These are phyloP conservation scores for Vigna trinervia DNA, from an alignment of 306 rosid genomes.

Conservation along the genomic window DNA sequence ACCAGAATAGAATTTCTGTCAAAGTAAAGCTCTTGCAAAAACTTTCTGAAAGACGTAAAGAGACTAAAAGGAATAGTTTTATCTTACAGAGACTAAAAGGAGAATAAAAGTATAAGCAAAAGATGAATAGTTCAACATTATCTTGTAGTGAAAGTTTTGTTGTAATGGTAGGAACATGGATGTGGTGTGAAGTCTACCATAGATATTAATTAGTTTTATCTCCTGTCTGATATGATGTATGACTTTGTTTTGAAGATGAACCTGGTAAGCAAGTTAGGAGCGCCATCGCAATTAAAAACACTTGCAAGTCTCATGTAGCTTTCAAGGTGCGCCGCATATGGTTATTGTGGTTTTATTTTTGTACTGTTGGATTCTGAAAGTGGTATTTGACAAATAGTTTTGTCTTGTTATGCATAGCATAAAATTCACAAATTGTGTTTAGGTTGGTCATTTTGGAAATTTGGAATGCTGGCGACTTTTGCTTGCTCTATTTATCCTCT, in stretches of 20 bases:
- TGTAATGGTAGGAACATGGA: neutral
- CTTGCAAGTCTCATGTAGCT: slow-evolving; percentile 79
- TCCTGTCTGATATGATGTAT: slow-evolving; percentile 44
- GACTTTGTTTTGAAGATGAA: slow-evolving; percentile 69
- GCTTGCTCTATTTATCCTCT: slow-evolving; percentile 11
- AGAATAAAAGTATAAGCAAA: neutral
- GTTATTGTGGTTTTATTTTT: slow-evolving; percentile 21
- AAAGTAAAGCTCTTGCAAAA: neutral
- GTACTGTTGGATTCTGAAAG: slow-evolving; percentile 1
- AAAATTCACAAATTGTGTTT: slow-evolving; percentile 1
- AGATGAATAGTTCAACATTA: neutral
- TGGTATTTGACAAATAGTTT: slow-evolving; percentile 11
- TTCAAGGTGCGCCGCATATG: slow-evolving; percentile 70
- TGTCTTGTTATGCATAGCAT: neutral
- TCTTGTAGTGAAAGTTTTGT: neutral
- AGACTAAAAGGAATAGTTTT: neutral
- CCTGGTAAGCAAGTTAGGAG: slow-evolving; percentile 93
- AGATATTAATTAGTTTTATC: slow-evolving; percentile 24
- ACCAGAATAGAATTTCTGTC: neutral
- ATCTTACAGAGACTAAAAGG: neutral
- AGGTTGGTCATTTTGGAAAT: slow-evolving; percentile 4
- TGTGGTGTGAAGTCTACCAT: slow-evolving; percentile 6
- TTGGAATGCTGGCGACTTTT: neutral
- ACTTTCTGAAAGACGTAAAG: neutral
- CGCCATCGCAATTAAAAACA: slow-evolving; percentile 83